A percentile compares a stretch with the other conserved stretches of the same genome.
phyloP scores from a whole-genome alignment of 1,139 yeast species.

The Saccharomyces hybrid region DNA sequence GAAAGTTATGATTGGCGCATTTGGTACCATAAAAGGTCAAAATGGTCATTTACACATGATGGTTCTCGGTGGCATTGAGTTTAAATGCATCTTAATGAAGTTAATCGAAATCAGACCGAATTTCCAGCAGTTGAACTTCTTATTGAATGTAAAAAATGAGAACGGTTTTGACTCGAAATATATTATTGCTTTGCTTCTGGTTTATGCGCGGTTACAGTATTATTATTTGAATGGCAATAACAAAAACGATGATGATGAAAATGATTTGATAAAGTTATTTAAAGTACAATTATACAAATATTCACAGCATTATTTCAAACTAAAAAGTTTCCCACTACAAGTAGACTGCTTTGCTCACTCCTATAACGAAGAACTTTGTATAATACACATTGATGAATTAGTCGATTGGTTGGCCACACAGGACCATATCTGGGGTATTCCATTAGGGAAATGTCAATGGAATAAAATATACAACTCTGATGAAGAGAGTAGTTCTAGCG shows the following conservation, averaged over 20 bases:
- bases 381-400: constrained; percentile 27
- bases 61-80: constrained; percentile 29
- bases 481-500: constrained; percentile 11
- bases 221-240: constrained; percentile 15
- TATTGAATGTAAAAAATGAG: constrained; percentile 10
- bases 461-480: constrained; percentile 14
- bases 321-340: constrained; percentile 21
- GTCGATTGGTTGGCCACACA: constrained; percentile 25
- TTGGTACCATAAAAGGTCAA: constrained; percentile 18
- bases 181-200: constrained; percentile 23
- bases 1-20: constrained; percentile 21
- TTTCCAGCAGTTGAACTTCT: constrained; percentile 19
- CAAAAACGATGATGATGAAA: constrained; percentile 7
- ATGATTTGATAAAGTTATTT: constrained; percentile 11
- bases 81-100: constrained; percentile 30
- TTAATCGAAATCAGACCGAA: constrained; percentile 29
- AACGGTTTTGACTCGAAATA: constrained; percentile 25
- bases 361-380: constrained; percentile 10
- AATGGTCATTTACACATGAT: constrained; percentile 12
- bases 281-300: constrained; percentile 8
- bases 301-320: constrained; percentile 25
- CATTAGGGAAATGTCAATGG: constrained; percentile 30
- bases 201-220: constrained; percentile 28
- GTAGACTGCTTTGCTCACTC: constrained; percentile 28
- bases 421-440: constrained; percentile 30